Percentiles rank a stretch among this genome's conserved stretches.
Conservation (phyloP, 805 yeast genomes). For the Metschnikowia lachancei region DNA sequence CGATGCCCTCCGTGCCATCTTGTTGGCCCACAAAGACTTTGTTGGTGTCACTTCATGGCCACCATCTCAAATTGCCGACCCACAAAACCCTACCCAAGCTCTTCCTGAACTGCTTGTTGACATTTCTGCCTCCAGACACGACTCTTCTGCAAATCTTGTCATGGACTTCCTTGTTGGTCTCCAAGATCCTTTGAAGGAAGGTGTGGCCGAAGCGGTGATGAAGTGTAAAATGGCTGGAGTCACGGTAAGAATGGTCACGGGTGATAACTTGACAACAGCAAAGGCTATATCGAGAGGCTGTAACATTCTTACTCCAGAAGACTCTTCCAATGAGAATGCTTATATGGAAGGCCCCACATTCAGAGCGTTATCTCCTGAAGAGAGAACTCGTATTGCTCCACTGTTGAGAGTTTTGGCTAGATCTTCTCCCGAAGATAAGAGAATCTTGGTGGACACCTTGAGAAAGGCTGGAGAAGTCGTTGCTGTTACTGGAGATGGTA, state of each 20-base stretch:
- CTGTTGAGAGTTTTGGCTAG: slow-evolving; percentile 82
- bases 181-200: slow-evolving; percentile 89
- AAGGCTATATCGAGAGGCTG: slow-evolving; percentile 85
- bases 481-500: slow-evolving; percentile 99
- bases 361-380: slow-evolving; percentile 58
- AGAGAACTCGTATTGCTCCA: slow-evolving; percentile 65
- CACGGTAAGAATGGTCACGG: slow-evolving; percentile 95
- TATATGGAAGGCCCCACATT: slow-evolving; percentile 94
- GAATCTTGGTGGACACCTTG: slow-evolving; percentile 78
- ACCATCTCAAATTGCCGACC: slow-evolving; percentile 45
- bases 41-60: slow-evolving; percentile 57
- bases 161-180: slow-evolving; percentile 78
- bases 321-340: slow-evolving; percentile 49
- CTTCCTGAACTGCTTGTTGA: slow-evolving; percentile 35
- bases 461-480: slow-evolving; percentile 85
- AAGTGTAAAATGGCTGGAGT: slow-evolving; percentile 92
- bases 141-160: slow-evolving; percentile 22
- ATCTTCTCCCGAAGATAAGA: slow-evolving; percentile 93
- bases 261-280: slow-evolving; percentile 91
- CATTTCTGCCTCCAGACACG: slow-evolving; percentile 22
- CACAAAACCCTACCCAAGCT: slow-evolving; percentile 37
- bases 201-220: slow-evolving; percentile 84
- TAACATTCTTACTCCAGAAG: slow-evolving; percentile 62
- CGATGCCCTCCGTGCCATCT: slow-evolving; percentile 81
- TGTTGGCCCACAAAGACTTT: slow-evolving; percentile 80